Evolutionary conservation across 2,329 filamentous ascomycete genomes (phyloP).

Genomic region (Endoconidiophora polonica): DNA sequence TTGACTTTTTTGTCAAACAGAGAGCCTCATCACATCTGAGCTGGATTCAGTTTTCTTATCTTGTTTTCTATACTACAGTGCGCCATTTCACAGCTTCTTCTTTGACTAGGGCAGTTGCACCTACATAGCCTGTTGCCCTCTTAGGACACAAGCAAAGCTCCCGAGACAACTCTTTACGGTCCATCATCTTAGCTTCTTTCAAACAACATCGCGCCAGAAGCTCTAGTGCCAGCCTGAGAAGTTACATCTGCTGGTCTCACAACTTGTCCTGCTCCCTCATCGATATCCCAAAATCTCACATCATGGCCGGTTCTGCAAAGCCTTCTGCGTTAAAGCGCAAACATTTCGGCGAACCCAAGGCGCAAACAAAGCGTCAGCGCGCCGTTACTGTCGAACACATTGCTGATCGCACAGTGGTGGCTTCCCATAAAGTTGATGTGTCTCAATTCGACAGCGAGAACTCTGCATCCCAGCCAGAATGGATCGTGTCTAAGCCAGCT

Average conservation of each 20-base stretch:
- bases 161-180: too few relatives aligned
- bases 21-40: too few relatives aligned
- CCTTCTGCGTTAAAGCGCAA: conserved; percentile 12
- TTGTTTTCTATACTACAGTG: too few relatives aligned
- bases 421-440: background rate
- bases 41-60: too few relatives aligned
- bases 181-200: too few relatives aligned
- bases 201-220: too few relatives aligned
- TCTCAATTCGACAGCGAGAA: background rate
- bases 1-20: too few relatives aligned
- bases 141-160: too few relatives aligned
- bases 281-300: background rate
- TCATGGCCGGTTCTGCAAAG: conserved; percentile 8
- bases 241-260: too few relatives aligned
- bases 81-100: background rate
- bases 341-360: conserved; percentile 11
- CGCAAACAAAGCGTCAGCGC: conserved; percentile 9
- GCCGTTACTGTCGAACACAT: conserved; percentile 3
- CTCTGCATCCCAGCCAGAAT: conserved; percentile 21
- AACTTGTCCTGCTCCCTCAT: background rate
- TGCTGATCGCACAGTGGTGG: conserved; percentile 9
- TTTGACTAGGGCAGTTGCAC: background rate
- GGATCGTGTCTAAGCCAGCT: conserved; percentile 47
- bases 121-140: too few relatives aligned
- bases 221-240: too few relatives aligned